These are phyloP conservation scores for Cymbidium sinense DNA, from an alignment of 106 monocot species.

Conservation along the genomic window DNA sequence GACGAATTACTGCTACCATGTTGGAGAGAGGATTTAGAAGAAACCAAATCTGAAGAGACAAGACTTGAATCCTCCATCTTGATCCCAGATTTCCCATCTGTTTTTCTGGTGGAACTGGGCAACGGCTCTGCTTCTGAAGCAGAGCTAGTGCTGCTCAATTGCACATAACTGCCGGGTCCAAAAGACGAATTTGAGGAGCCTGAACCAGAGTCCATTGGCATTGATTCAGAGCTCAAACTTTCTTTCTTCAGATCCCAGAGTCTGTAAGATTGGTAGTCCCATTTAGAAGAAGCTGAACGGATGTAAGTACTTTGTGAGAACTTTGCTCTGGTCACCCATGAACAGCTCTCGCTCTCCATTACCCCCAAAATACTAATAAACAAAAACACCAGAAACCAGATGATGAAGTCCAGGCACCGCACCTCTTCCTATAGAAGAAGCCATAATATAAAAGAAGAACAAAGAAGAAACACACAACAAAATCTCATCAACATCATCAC, in stretches of 20 bases:
- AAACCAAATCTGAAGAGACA: background rate
- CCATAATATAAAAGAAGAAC: background rate
- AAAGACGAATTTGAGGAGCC: background rate
- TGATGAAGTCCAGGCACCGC: background rate
- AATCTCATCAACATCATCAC: background rate
- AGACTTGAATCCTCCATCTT: background rate
- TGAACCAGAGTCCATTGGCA: background rate
- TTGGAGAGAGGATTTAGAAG: background rate
- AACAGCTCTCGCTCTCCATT: conserved; percentile 41
- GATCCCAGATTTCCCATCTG: background rate
- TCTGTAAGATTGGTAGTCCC: conserved; percentile 1
- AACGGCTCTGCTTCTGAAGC: background rate
- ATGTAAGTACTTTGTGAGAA: conserved; percentile 25
- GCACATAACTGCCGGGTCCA: background rate
- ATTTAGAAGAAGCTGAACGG: conserved; percentile 17
- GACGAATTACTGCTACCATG: no score
- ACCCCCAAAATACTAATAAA: background rate
- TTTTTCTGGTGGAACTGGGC: background rate
- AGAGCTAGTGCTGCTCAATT: background rate
- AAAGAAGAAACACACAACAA: background rate
- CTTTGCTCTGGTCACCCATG: conserved; percentile 41
- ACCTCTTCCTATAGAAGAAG: background rate
- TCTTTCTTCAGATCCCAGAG: background rate
- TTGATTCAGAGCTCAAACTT: conserved; percentile 9
- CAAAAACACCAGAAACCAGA: background rate